These are phyloP conservation scores for Camptophora hylomeconis DNA, from an alignment of 2,329 filamentous ascomycete genomes.

Conservation along the genomic window DNA sequence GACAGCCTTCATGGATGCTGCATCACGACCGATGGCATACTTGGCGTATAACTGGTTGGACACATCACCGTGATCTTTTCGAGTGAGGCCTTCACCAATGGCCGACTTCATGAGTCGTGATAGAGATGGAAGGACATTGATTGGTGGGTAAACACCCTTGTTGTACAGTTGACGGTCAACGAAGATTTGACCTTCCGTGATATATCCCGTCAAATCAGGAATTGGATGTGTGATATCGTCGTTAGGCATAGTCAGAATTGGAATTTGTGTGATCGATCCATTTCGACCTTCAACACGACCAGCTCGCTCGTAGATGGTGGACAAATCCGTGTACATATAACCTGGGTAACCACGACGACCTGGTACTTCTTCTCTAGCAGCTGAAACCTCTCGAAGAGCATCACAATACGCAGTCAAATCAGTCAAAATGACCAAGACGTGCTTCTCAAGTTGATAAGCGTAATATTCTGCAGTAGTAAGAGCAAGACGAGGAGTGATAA, in stretches of 20 bases:
- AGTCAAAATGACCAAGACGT: constrained; percentile 96
- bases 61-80: constrained; percentile 93
- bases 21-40: constrained; percentile 97
- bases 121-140: constrained; percentile 94
- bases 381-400: constrained; percentile 94
- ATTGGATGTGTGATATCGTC: constrained; percentile 98
- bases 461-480: constrained; percentile 99
- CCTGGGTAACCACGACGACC: constrained; percentile 98
- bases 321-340: constrained; percentile 99
- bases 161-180: constrained; percentile 88
- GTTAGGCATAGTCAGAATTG: constrained; percentile 98
- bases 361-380: constrained; percentile 94
- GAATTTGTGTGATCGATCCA: constrained; percentile 97
- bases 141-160: constrained; percentile 95
- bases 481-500: constrained; percentile 96
- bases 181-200: constrained; percentile 98
- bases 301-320: constrained; percentile 97
- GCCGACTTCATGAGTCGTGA: constrained; percentile 99
- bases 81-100: constrained; percentile 92
- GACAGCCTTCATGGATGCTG: constrained; percentile 95
- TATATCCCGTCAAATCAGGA: constrained; percentile 96
- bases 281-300: constrained; percentile 95
- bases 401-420: constrained; percentile 98
- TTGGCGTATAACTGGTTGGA: constrained; percentile 99
- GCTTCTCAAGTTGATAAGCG: constrained; percentile 98